These are phyloP conservation scores for Aleurites moluccanus DNA, from an alignment of 441 rosid species.

Conservation along the genomic window DNA sequence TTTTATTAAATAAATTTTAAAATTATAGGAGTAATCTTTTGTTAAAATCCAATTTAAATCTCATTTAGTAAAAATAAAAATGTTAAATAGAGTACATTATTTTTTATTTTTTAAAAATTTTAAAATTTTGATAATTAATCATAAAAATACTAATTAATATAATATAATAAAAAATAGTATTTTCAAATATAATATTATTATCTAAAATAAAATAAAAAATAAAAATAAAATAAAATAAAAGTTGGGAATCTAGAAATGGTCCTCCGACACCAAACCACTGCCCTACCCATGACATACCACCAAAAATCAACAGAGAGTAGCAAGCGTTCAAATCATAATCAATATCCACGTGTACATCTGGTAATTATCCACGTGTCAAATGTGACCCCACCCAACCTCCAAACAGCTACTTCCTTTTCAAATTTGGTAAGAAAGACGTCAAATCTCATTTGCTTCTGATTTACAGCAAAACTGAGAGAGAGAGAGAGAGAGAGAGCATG, in stretches of 20 bases:
- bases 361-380: conserved; percentile 17
- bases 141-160: no score
- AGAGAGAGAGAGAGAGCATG: conserved; percentile 37
- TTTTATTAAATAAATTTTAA: no score
- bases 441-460: conserved; percentile 40
- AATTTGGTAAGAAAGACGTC: conserved; percentile 46
- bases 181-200: no score
- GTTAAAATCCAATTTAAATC: no score
- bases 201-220: no score
- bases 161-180: no score
- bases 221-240: neutral
- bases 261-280: conserved; percentile 28
- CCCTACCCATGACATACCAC: conserved; percentile 26
- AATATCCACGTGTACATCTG: conserved; percentile 8
- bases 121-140: no score
- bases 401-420: conserved; percentile 22
- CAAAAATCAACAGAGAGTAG: conserved; percentile 9
- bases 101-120: no score
- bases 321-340: neutral
- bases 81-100: no score
- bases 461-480: conserved; percentile 35
- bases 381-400: conserved; percentile 8
- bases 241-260: conserved; percentile 16
- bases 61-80: no score
- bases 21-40: no score